Percentiles rank a stretch among this genome's conserved stretches.
phyloP scores from a whole-genome alignment of 768 basidiomycete genomes.

The Gymnopilus junonius region DNA sequence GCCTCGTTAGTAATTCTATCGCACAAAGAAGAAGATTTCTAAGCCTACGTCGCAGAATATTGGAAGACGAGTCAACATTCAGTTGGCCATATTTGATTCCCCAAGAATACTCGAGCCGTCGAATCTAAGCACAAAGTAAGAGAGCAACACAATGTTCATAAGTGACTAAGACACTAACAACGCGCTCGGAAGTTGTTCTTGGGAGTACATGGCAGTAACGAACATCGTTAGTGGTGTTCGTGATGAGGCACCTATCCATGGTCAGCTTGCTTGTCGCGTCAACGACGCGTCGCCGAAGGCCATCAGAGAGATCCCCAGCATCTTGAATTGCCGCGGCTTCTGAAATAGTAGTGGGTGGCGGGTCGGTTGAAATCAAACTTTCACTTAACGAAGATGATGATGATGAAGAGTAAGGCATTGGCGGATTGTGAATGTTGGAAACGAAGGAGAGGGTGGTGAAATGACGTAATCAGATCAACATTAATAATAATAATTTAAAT shows the following conservation, averaged over 20 bases:
- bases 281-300: neutral
- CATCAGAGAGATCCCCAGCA: neutral
- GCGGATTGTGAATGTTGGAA: neutral
- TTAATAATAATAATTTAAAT: too few relatives aligned
- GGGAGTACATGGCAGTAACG: neutral
- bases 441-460: neutral
- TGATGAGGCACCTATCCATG: neutral
- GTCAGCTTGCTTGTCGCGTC: neutral
- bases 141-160: neutral
- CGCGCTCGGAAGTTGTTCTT: neutral
- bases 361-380: neutral
- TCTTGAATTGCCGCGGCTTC: neutral
- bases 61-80: neutral
- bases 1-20: neutral
- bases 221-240: neutral
- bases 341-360: neutral
- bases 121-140: neutral
- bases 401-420: neutral
- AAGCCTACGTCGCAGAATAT: neutral
- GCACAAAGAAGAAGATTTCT: too few relatives aligned
- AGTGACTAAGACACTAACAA: neutral
- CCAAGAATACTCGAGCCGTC: neutral
- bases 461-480: neutral
- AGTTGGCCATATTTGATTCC: neutral
- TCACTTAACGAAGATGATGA: neutral